phyloP scores from a whole-genome alignment of 495 filamentous ascomycete genomes.

The Trichocladium antarcticum region DNA sequence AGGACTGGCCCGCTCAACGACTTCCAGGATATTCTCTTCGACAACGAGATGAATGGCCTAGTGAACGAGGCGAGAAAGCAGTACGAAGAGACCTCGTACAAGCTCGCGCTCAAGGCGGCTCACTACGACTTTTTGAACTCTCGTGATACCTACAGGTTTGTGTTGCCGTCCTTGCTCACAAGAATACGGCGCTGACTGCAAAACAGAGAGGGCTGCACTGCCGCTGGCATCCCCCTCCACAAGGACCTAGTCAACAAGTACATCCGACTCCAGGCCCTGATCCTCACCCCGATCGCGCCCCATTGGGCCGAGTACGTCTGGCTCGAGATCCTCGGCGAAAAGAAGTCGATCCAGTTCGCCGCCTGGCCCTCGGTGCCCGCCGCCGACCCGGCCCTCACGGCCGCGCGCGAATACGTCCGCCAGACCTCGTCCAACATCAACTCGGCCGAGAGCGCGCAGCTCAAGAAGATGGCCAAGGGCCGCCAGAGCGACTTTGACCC shows the following conservation, averaged over 20 bases:
- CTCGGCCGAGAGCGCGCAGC: conserved; percentile 66
- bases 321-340: conserved; percentile 73
- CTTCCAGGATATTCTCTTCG: conserved; percentile 82
- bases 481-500: conserved; percentile 74
- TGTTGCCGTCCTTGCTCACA: no score
- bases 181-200: no score
- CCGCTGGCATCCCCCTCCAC: conserved; percentile 74
- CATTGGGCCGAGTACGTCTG: conserved; percentile 95
- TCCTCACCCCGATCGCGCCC: conserved; percentile 60
- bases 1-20: conserved; percentile 61
- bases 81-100: conserved; percentile 75
- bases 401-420: conserved; percentile 71
- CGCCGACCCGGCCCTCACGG: conserved; percentile 51
- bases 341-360: conserved; percentile 64
- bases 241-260: conserved; percentile 63
- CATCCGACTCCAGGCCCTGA: conserved; percentile 59
- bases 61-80: conserved; percentile 61
- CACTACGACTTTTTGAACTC: conserved; percentile 83
- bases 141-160: conserved; percentile 61
- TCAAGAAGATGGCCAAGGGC: conserved; percentile 82
- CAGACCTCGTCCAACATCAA: conserved; percentile 66
- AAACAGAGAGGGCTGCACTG: conserved; percentile 55
- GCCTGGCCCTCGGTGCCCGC: conserved; percentile 62
- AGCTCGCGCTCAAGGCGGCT: conserved; percentile 78
- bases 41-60: conserved; percentile 86